Evolutionary conservation across 306 rosid genomes (phyloP), one percentile per base, ranked within the genome.

Genomic region (Sicyos baderoa): DNA sequence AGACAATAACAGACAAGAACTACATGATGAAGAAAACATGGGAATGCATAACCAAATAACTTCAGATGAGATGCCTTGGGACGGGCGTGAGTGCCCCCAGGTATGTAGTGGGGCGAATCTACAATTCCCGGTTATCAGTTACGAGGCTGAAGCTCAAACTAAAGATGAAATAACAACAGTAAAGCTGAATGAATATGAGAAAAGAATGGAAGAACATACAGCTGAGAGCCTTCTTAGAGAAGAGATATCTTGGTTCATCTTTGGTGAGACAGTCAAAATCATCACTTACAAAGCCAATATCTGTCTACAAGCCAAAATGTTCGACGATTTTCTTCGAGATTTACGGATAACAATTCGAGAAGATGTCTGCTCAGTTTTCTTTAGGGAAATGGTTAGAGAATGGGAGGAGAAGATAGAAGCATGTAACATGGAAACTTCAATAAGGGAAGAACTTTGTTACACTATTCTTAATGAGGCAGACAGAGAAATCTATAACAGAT

Each of bases 341-440:
- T 32, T 18, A 9, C 54, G 9, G 37, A 13, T 45, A 29, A 17
- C 42, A 0, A 32, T 85, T 18, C 59, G 70, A 74, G 86, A 85
- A 54, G 91, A 89, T 74, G 65, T 82, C 0, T 62, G 18, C 18
- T 75, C 54, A 84, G 81, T 78, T 80, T 84, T 84, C 69, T 52
- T 82, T 14, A 73, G 71, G 59, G 76, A 77, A 56, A 79, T 76
- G 68, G 22, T 82, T 27, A 59, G 78, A 69, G 83, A 87, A 68
- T 86, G 88, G 95, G 58, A 75, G 48, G 22, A 62, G 70, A 74
- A 77, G 25, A 68, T 82, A 68, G 84, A 79, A 6, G 47, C 58
- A 59, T 68, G 68, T 15, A 21, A 22, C 27, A 47, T 78, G 61
- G 82, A 86, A 75, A 81, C 68, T 72, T 59, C 54, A 21, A 63